A percentile compares a stretch with the other conserved stretches of the same genome.
Evolutionary conservation across 1,284 basidiomycete genomes (phyloP).

Genomic region (Cryptococcus sp.): DNA sequence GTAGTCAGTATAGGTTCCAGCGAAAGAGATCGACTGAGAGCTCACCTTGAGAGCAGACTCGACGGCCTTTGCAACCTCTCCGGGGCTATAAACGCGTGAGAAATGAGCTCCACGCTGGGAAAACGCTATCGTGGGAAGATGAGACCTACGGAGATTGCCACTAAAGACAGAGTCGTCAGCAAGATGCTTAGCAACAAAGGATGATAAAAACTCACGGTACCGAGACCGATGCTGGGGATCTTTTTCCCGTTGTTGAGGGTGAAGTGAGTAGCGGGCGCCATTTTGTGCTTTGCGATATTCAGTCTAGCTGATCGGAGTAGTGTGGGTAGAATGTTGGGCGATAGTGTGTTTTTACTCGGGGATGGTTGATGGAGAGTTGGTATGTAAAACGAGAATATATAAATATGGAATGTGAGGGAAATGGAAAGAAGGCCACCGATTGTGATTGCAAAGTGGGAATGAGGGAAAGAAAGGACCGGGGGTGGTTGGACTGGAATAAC

Average conservation of each 20-base stretch:
- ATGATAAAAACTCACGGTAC: constrained; percentile 53
- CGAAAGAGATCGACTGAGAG: not conserved
- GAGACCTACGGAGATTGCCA: constrained; percentile 47
- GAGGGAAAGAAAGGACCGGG: too few species aligned
- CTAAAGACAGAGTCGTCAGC: constrained; percentile 20
- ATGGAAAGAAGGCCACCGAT: not conserved
- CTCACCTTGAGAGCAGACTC: constrained; percentile 48
- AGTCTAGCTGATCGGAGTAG: constrained; percentile 17
- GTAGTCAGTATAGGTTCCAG: constrained; percentile 1
- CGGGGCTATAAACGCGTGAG: constrained; percentile 29
- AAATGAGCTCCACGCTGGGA: not conserved
- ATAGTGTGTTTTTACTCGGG: constrained; percentile 1
- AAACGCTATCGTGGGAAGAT: not conserved
- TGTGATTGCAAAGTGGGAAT: too few species aligned
- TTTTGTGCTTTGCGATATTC: constrained; percentile 20
- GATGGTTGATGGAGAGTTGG: not conserved
- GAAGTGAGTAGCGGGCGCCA: constrained; percentile 37
- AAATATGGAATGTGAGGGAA: not conserved
- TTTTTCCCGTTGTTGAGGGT: constrained; percentile 50
- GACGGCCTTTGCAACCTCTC: constrained; percentile 54
- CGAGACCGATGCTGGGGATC: constrained; percentile 55
- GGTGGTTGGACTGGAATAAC: too few species aligned
- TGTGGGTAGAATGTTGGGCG: constrained; percentile 25
- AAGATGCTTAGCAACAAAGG: not conserved
- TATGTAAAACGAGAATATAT: not conserved